Conservation (phyloP, 2,329 filamentous ascomycete genomes). For the Colletotrichum endophyticum region DNA sequence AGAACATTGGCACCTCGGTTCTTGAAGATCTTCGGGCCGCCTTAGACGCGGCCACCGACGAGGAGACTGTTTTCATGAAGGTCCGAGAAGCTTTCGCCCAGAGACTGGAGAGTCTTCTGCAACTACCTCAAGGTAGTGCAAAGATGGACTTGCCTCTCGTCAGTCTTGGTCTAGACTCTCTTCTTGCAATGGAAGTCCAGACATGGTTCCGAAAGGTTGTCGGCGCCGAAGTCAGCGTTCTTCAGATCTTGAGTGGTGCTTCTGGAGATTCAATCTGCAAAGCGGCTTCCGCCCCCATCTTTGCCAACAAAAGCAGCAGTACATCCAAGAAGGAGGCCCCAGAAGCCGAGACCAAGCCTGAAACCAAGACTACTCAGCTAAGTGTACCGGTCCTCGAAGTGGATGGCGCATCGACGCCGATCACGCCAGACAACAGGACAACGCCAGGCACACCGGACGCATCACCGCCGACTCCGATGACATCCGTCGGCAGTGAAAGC, state of each 20-base stretch:
- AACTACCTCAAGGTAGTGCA: neutral
- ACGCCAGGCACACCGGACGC: neutral
- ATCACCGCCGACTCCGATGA: neutral
- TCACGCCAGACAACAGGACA: neutral
- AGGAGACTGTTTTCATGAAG: neutral
- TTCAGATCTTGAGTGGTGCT: neutral
- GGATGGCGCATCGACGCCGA: neutral
- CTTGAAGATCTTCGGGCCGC: neutral
- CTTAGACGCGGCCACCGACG: neutral
- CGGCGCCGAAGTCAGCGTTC: neutral
- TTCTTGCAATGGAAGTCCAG: neutral
- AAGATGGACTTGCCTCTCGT: neutral
- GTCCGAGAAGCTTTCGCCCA: neutral
- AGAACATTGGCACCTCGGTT: neutral
- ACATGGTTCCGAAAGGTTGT: neutral
- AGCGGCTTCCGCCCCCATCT: neutral
- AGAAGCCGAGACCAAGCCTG: rapidly evolving
- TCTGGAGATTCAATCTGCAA: neutral
- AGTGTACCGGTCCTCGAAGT: neutral
- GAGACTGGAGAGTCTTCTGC: neutral
- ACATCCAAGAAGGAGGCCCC: rapidly evolving
- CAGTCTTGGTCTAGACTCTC: neutral
- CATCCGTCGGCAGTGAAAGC: neutral
- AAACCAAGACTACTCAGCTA: neutral
- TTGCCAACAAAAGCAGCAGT: neutral